Evolutionary conservation across 78 protist species (phyloP).

Genomic region (Isochrysis galbana): DNA sequence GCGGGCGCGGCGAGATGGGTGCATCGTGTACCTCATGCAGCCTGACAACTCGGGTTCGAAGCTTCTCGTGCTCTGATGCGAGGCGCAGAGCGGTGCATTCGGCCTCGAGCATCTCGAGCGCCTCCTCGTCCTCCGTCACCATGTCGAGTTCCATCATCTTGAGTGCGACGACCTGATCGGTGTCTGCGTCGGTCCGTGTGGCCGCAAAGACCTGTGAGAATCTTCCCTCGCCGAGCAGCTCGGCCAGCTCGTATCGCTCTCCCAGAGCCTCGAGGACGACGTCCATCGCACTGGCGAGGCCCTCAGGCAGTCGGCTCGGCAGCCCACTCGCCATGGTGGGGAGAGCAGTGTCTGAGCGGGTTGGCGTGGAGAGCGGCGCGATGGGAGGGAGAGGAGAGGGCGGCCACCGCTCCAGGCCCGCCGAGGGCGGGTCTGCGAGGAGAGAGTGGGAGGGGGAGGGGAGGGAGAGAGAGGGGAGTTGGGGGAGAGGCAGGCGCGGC

Average conservation of each 20-base stretch:
- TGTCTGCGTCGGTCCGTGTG: neutral
- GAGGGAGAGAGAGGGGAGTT: no score
- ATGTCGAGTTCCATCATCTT: neutral
- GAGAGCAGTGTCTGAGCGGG: no score
- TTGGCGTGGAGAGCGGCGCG: no score
- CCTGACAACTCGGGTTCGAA: neutral
- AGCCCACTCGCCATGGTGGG: no score
- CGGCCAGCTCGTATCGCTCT: neutral
- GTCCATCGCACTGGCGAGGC: neutral
- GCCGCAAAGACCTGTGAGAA: neutral
- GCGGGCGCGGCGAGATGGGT: no score
- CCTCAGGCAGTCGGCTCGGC: no score
- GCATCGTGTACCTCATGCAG: neutral
- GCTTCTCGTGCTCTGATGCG: neutral
- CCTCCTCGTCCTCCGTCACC: neutral
- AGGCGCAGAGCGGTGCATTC: neutral
- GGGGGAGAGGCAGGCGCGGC: no score
- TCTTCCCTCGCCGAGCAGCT: neutral
- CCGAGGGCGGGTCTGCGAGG: no score
- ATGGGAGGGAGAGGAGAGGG: no score
- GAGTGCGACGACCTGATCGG: neutral
- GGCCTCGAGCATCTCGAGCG: neutral
- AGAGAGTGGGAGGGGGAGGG: no score
- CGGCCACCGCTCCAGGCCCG: no score
- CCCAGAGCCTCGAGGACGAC: neutral